These are phyloP conservation scores for Kodamaea sagamina DNA, from an alignment of 805 yeast species.

Conservation along the genomic window DNA sequence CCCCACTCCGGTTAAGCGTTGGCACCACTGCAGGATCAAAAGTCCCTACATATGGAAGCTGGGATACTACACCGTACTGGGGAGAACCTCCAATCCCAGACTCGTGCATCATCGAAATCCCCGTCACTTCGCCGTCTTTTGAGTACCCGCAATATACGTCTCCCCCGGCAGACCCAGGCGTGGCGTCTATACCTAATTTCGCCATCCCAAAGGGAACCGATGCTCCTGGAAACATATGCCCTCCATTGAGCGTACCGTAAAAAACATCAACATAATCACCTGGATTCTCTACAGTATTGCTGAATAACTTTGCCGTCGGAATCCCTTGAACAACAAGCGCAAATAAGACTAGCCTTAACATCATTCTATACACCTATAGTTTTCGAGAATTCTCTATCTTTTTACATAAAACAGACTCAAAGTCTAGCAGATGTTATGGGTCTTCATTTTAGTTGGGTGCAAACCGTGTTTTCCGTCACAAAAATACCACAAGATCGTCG, in stretches of 20 bases:
- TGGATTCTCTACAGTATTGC: conserved; percentile 5
- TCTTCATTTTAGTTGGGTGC: too few species aligned
- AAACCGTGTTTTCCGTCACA: too few species aligned
- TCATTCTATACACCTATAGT: too few species aligned
- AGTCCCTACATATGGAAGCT: conserved; percentile 24
- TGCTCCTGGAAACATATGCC: conserved; percentile 36
- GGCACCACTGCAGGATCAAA: neutral
- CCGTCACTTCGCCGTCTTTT: conserved; percentile 29
- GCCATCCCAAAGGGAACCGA: conserved; percentile 40
- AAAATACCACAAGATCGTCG: too few species aligned
- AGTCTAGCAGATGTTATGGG: too few species aligned
- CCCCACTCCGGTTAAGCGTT: conserved; percentile 13
- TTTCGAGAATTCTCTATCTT: too few species aligned
- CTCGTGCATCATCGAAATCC: conserved; percentile 41
- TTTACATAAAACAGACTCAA: too few species aligned
- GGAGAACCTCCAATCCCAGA: conserved; percentile 44
- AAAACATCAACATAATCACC: conserved; percentile 30
- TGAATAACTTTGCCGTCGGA: too few species aligned
- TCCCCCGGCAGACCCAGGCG: conserved; percentile 1
- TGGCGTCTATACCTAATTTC: conserved; percentile 35
- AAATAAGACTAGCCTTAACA: too few species aligned
- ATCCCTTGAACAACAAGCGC: too few species aligned
- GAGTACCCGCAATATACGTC: conserved; percentile 39
- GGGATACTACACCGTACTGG: conserved; percentile 35
- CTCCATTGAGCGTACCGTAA: conserved; percentile 37